phyloP scores from a whole-genome alignment of 495 filamentous ascomycete genomes.

The Aspergillus avenaceus region DNA sequence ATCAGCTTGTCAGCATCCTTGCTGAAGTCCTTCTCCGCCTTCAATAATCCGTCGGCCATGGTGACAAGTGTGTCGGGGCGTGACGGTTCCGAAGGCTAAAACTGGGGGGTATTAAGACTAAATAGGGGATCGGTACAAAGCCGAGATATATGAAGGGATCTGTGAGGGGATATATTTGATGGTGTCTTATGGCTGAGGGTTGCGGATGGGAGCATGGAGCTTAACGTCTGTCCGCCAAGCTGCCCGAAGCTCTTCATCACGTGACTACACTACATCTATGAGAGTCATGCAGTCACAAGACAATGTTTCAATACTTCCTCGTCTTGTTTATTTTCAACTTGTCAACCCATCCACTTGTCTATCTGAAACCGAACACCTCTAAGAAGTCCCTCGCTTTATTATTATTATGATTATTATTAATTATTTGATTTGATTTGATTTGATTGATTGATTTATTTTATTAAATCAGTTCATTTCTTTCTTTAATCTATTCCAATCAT shows the following conservation, averaged over 20 bases:
- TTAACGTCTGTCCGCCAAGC: slow-evolving; percentile 19
- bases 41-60: slow-evolving; percentile 61
- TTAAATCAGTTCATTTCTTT: too few relatives aligned
- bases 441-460: too few relatives aligned
- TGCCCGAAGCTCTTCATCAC: slow-evolving; percentile 31
- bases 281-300: too few relatives aligned
- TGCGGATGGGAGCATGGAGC: slow-evolving; percentile 15
- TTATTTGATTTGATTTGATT: too few relatives aligned
- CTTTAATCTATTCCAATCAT: not conserved
- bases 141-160: not conserved
- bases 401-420: too few relatives aligned
- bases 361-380: too few relatives aligned
- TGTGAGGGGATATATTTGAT: slow-evolving; percentile 4
- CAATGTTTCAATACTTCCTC: not conserved
- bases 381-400: too few relatives aligned
- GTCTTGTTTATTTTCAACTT: not conserved
- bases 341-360: too few relatives aligned
- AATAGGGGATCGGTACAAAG: not conserved
- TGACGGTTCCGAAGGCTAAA: not conserved
- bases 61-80: slow-evolving; percentile 24
- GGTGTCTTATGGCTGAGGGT: slow-evolving; percentile 4
- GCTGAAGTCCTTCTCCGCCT: slow-evolving; percentile 73
- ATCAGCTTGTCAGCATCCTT: slow-evolving; percentile 90
- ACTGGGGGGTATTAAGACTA: not conserved
- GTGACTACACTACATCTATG: slow-evolving; percentile 11